phyloP scores from a whole-genome alignment of 2,329 filamentous ascomycete species.

The Fusarium sp. region DNA sequence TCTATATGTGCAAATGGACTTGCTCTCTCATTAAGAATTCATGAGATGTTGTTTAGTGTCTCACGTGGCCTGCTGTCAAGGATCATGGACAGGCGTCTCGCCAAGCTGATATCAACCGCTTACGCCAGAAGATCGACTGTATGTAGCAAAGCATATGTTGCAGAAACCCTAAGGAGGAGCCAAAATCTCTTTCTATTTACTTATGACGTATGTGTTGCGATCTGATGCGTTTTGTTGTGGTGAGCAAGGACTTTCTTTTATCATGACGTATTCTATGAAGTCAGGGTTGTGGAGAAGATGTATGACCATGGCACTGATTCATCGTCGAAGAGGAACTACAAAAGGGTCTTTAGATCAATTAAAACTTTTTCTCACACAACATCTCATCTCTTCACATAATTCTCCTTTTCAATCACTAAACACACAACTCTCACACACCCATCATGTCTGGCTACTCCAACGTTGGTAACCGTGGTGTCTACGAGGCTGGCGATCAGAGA shows the following conservation, averaged over 20 bases:
- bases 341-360: constrained; percentile 18
- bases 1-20: background rate
- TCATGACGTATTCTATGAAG: constrained; percentile 48
- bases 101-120: constrained; percentile 1
- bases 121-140: constrained; percentile 12
- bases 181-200: constrained; percentile 8
- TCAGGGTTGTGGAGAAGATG: constrained; percentile 40
- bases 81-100: background rate
- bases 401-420: background rate
- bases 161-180: constrained; percentile 18
- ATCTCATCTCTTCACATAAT: constrained; percentile 1
- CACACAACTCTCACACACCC: background rate
- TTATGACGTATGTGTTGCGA: constrained; percentile 38
- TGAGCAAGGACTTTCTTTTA: constrained; percentile 18
- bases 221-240: constrained; percentile 13
- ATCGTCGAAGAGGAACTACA: constrained; percentile 34
- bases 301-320: constrained; percentile 17
- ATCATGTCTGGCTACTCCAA: constrained; percentile 63
- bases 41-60: background rate
- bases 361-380: background rate
- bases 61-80: background rate
- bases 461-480: constrained; percentile 73
- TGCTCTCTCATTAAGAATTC: background rate
- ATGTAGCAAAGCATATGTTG: background rate
- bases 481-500: constrained; percentile 82